phyloP scores from a whole-genome alignment of 2,329 filamentous ascomycete species.

The Cladorrhinum sp. region DNA sequence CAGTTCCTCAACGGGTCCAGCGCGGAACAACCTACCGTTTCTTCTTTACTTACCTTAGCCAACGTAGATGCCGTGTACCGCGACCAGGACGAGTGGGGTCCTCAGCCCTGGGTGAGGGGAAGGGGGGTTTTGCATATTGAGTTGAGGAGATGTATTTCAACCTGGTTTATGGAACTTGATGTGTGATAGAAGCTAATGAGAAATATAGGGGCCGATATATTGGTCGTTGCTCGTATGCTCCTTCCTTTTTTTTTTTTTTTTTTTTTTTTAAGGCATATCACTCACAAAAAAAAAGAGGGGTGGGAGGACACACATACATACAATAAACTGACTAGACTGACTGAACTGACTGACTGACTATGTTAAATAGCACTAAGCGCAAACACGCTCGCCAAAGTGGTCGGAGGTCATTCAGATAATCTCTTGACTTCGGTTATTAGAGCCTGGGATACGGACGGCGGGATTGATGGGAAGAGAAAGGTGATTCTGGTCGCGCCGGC shows the following conservation, averaged over 20 bases:
- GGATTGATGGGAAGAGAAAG: conserved; percentile 26
- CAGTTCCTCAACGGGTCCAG: conserved; percentile 76
- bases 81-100: conserved; percentile 81
- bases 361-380: conserved; percentile 60
- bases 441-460: conserved; percentile 72
- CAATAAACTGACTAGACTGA: too few relatives aligned
- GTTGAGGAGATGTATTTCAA: conserved; percentile 27
- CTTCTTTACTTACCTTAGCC: conserved; percentile 55
- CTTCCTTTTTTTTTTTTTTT: not conserved
- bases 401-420: conserved; percentile 72
- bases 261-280: too few relatives aligned
- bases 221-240: conserved; percentile 27
- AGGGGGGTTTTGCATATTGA: conserved; percentile 88
- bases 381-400: conserved; percentile 82
- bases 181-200: not conserved
- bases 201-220: conserved; percentile 25
- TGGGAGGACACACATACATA: too few relatives aligned
- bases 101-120: conserved; percentile 71
- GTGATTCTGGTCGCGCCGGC: conserved; percentile 46
- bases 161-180: not conserved
- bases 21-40: conserved; percentile 69
- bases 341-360: too few relatives aligned
- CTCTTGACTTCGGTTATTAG: conserved; percentile 69
- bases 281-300: not conserved
- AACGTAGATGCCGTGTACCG: conserved; percentile 79